These are phyloP conservation scores for Bisporella sp. DNA, from an alignment of 2,329 filamentous ascomycete species.

Conservation along the genomic window DNA sequence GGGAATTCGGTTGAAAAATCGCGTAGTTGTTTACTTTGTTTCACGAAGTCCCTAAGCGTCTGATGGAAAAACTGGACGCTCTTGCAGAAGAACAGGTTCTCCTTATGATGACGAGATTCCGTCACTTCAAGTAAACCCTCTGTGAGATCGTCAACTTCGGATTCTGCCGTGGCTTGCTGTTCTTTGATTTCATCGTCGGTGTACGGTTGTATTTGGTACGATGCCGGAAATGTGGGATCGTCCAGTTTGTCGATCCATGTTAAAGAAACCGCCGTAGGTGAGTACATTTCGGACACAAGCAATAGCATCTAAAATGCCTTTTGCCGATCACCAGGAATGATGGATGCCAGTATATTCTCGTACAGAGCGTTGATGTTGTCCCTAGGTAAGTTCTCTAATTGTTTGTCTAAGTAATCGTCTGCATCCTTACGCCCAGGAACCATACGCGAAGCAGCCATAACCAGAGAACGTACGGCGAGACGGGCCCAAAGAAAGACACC, in stretches of 20 bases:
- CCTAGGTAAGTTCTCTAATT: not conserved
- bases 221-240: not conserved
- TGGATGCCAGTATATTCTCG: not conserved
- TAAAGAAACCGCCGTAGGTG: not conserved
- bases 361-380: not conserved
- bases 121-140: not conserved
- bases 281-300: not conserved
- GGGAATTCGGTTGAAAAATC: no score
- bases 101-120: not conserved
- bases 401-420: not conserved
- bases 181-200: not conserved
- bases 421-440: not conserved
- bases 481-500: slow-evolving; percentile 29
- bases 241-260: not conserved
- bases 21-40: no score
- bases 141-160: not conserved
- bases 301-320: not conserved
- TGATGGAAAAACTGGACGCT: not conserved
- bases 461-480: slow-evolving; percentile 20
- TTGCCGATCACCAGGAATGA: not conserved
- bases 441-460: not conserved
- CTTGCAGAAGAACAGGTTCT: not conserved
- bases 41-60: not conserved
- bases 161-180: not conserved
- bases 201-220: not conserved